A percentile compares a stretch with the other conserved stretches of the same genome.
Evolutionary conservation across 2,329 filamentous ascomycete species (phyloP).

Genomic region (Alternaria burnsii): DNA sequence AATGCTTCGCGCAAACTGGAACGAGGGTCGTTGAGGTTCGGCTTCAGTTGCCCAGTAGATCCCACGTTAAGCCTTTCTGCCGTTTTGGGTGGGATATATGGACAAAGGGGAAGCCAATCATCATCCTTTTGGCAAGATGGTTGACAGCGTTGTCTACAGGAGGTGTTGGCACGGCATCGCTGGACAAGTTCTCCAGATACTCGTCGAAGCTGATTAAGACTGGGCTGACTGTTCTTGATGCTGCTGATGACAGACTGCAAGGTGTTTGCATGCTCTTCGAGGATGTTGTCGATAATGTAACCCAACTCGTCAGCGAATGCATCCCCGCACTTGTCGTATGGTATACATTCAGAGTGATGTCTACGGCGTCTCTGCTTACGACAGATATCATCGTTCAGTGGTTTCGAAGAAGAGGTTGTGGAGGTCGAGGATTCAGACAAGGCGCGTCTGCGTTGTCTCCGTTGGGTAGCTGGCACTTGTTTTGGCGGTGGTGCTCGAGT

Average conservation of each 20-base stretch:
- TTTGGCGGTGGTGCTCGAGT: conserved; percentile 15
- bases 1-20: conserved; percentile 29
- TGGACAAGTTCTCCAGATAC: conserved; percentile 32
- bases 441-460: conserved; percentile 16
- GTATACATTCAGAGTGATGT: conserved; percentile 25
- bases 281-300: conserved; percentile 51
- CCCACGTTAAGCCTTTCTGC: conserved; percentile 40
- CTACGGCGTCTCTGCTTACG: conserved; percentile 15
- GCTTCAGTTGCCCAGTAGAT: conserved; percentile 31
- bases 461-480: conserved; percentile 8
- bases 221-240: conserved; percentile 37
- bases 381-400: not conserved
- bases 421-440: conserved; percentile 25
- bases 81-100: conserved; percentile 28
- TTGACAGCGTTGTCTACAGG: conserved; percentile 10
- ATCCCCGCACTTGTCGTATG: conserved; percentile 35
- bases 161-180: conserved; percentile 14
- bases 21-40: conserved; percentile 45
- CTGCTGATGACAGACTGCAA: conserved; percentile 53
- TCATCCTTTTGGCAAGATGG: conserved; percentile 2
- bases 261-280: conserved; percentile 51
- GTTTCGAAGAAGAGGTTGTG: conserved; percentile 17
- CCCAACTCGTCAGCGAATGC: conserved; percentile 48
- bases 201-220: conserved; percentile 25
- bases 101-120: conserved; percentile 20